Evolutionary conservation across 2,329 filamentous ascomycete genomes (phyloP).

Genomic region (Talaromyces rugulosus): DNA sequence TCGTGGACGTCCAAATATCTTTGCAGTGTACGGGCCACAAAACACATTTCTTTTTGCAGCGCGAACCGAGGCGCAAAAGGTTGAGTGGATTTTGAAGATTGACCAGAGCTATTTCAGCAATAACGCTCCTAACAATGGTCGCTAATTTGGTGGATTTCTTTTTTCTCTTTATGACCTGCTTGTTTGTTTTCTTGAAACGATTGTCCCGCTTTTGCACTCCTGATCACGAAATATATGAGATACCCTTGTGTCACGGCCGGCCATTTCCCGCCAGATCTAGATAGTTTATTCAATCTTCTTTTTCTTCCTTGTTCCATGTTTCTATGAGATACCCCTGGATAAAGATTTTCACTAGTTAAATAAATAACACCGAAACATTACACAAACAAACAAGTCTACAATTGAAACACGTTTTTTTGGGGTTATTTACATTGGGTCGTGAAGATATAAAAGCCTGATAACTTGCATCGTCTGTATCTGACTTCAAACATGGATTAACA

Average conservation of each 20-base stretch:
- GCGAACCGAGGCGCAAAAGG: conserved; percentile 83
- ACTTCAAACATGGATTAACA: too few relatives aligned
- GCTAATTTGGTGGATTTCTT: not conserved
- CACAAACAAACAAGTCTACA: not conserved
- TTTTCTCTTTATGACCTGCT: not conserved
- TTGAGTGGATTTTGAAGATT: conserved; percentile 94
- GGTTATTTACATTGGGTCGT: not conserved
- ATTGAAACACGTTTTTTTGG: not conserved
- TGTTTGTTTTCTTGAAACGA: not conserved
- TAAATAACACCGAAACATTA: not conserved
- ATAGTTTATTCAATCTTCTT: conserved; percentile 3
- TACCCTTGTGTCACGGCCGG: not conserved
- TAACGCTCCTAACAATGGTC: conserved; percentile 18
- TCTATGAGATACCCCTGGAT: conserved; percentile 12
- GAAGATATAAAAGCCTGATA: not conserved
- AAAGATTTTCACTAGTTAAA: not conserved
- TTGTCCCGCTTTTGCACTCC: not conserved
- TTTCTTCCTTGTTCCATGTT: conserved; percentile 17
- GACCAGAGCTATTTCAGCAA: conserved; percentile 70
- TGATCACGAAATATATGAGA: not conserved
- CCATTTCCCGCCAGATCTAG: not conserved
- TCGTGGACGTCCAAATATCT: conserved; percentile 64
- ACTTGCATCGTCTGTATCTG: not conserved
- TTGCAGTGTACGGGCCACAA: conserved; percentile 88
- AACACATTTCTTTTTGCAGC: conserved; percentile 95